A percentile compares a stretch with the other conserved stretches of the same genome.
Evolutionary conservation across 345 rosid genomes (phyloP).

Genomic region (Lepidium didymum): DNA sequence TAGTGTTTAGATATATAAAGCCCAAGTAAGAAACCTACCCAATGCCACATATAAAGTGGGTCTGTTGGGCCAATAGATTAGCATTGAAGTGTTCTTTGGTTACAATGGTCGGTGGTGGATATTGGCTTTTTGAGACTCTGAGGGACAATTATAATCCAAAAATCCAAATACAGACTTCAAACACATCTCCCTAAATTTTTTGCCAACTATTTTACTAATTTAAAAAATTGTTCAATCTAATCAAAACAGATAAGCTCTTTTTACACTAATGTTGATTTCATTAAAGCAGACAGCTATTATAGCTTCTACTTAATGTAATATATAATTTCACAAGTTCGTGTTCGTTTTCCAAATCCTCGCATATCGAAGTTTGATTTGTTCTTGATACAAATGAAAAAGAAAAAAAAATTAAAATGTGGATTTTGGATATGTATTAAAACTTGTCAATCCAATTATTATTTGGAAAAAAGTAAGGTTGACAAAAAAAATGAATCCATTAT

Average conservation of each 20-base stretch:
- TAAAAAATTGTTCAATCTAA: neutral
- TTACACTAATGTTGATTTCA: neutral
- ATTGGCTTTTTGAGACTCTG: constrained; percentile 5
- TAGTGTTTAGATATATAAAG: too few species aligned
- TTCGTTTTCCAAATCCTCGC: too few species aligned
- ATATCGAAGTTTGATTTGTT: too few species aligned
- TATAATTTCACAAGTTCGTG: too few species aligned
- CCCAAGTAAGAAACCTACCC: neutral
- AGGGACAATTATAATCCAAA: constrained; percentile 4
- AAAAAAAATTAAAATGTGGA: too few species aligned
- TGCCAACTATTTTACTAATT: constrained; percentile 11
- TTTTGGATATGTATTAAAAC: too few species aligned
- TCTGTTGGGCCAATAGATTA: neutral
- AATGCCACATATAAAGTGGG: neutral
- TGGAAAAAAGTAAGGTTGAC: too few species aligned
- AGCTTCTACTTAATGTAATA: neutral
- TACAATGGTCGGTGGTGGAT: neutral
- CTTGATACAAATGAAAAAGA: too few species aligned
- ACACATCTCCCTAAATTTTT: neutral
- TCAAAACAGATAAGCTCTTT: constrained; percentile 1
- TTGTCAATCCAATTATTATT: too few species aligned
- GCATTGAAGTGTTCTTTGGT: neutral
- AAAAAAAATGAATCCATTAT: neutral
- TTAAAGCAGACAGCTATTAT: neutral
- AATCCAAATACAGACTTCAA: neutral